Conservation (phyloP, 139 green algal genomes). For the Monoraphidium neglectum region DNA sequence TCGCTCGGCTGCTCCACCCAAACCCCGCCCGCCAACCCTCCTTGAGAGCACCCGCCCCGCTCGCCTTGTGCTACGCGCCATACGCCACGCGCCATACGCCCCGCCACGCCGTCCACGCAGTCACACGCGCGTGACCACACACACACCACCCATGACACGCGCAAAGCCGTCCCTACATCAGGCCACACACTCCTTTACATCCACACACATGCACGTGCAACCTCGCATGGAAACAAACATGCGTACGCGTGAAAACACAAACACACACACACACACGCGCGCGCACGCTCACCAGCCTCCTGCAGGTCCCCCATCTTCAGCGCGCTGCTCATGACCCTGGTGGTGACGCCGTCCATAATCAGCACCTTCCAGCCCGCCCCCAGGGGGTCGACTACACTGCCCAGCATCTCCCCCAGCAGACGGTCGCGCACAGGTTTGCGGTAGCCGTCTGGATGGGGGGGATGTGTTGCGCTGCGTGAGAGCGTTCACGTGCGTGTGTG, state of each 20-base stretch:
- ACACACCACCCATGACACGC: background rate
- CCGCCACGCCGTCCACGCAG: too few relatives aligned
- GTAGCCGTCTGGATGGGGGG: too few relatives aligned
- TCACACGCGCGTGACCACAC: too few relatives aligned
- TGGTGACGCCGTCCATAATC: conserved; percentile 80
- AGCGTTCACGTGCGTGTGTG: too few relatives aligned
- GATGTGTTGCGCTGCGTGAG: too few relatives aligned
- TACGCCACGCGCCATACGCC: too few relatives aligned
- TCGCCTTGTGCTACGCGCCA: too few relatives aligned
- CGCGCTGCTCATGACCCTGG: conserved; percentile 60
- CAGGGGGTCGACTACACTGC: conserved; percentile 44
- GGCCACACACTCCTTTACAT: background rate
- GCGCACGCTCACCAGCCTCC: conserved; percentile 61
- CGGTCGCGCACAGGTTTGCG: conserved; percentile 39
- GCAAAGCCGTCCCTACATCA: background rate
- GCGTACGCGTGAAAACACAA: background rate
- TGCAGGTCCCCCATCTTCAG: conserved; percentile 69
- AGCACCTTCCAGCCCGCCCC: conserved; percentile 80
- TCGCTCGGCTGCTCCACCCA: too few relatives aligned
- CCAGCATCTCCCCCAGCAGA: conserved; percentile 74
- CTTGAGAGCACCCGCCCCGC: too few relatives aligned
- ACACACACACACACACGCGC: conserved; percentile 20
- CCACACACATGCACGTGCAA: background rate
- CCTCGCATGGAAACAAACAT: background rate
- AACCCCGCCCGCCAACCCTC: too few relatives aligned